phyloP scores from a whole-genome alignment of 129 eudicot genomes.

The Dittrichia graveolens region DNA sequence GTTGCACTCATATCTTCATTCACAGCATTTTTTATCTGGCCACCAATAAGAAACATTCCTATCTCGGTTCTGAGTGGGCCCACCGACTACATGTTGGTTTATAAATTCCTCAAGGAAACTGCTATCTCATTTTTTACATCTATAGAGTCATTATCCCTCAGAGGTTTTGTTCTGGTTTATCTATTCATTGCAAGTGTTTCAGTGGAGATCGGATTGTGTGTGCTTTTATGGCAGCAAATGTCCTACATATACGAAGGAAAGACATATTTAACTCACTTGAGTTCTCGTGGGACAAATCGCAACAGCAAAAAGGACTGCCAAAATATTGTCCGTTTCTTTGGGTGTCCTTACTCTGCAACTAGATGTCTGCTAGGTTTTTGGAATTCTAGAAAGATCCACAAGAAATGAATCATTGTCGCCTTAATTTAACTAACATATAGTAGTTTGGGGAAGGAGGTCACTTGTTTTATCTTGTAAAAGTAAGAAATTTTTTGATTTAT shows the following conservation, averaged over 20 bases:
- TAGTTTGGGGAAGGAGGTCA: conserved; percentile 1
- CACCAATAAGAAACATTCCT: conserved; percentile 42
- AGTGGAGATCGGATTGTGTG: conserved; percentile 69
- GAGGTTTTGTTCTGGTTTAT: conserved; percentile 74
- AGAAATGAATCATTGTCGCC: conserved; percentile 42
- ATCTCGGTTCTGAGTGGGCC: conserved; percentile 31
- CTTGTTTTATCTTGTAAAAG: conserved; percentile 28
- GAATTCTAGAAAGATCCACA: conserved; percentile 67
- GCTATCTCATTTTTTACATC: conserved; percentile 52
- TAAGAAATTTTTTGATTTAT: conserved; percentile 17
- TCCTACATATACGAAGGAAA: conserved; percentile 66
- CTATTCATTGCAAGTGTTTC: conserved; percentile 74
- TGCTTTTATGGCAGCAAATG: conserved; percentile 95
- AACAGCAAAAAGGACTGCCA: conserved; percentile 60
- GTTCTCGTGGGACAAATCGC: conserved; percentile 51
- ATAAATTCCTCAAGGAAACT: conserved; percentile 40
- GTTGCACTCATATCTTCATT: conserved; percentile 61
- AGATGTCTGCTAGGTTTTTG: conserved; percentile 55
- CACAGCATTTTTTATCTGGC: conserved; percentile 54
- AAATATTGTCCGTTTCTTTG: conserved; percentile 68
- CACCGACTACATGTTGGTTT: conserved; percentile 29
- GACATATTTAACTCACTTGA: conserved; percentile 71
- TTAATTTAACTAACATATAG: conserved; percentile 9
- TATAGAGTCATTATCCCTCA: conserved; percentile 51
- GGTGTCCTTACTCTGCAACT: conserved; percentile 53